A percentile compares a stretch with the other conserved stretches of the same genome.
These are phyloP conservation scores for Aristolochia contorta DNA, from an alignment of 164 flowering plant genomes.

Conservation along the genomic window DNA sequence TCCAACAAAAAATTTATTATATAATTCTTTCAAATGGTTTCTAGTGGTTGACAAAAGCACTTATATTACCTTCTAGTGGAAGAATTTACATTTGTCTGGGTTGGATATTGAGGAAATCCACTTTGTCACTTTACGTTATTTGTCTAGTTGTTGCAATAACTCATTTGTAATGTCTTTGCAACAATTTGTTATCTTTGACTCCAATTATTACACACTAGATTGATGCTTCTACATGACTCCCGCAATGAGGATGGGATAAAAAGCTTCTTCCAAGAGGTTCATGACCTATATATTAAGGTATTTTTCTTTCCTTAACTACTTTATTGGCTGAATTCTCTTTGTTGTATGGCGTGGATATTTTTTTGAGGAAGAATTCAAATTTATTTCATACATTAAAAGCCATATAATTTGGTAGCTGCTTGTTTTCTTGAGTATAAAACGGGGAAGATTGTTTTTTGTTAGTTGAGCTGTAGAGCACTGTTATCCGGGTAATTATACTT, in stretches of 20 bases:
- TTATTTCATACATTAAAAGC: neutral
- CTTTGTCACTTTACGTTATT: neutral
- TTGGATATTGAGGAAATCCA: neutral
- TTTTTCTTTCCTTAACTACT: neutral
- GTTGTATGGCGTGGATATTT: slow-evolving; percentile 46
- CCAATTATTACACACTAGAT: slow-evolving; percentile 63
- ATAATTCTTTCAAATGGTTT: no score
- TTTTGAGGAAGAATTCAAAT: neutral
- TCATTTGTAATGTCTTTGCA: neutral
- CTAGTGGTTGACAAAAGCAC: no score
- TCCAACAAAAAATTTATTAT: no score
- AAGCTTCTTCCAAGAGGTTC: slow-evolving; percentile 98
- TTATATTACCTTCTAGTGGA: no score
- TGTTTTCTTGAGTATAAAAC: neutral
- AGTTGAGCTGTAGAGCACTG: no score
- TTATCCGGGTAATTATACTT: no score
- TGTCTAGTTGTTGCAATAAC: neutral
- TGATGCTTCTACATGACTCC: slow-evolving; percentile 96
- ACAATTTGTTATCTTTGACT: slow-evolving; percentile 38
- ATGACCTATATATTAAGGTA: slow-evolving; percentile 97
- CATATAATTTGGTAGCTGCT: neutral
- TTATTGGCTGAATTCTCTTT: neutral
- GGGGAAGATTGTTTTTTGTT: no score
- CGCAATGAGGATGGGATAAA: slow-evolving; percentile 98
- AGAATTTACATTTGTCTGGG: neutral